These are phyloP conservation scores for Trichoderma brevicompactum DNA, from an alignment of 2,329 filamentous ascomycete genomes.

Conservation along the genomic window DNA sequence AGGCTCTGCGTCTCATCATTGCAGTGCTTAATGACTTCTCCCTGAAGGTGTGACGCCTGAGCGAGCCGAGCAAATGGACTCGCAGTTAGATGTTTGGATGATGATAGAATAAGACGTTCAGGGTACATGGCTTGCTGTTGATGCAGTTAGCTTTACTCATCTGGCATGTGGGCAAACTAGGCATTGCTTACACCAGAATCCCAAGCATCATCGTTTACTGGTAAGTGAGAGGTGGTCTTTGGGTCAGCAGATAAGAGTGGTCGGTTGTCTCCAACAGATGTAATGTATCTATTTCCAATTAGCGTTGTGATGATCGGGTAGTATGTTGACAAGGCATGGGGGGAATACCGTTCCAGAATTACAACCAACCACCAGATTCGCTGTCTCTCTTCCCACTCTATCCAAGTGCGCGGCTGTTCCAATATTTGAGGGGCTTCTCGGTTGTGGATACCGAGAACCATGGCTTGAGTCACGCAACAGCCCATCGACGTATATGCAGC, in stretches of 20 bases:
- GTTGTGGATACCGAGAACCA: conserved; percentile 28
- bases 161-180: not conserved
- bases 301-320: not conserved
- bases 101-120: conserved; percentile 30
- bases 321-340: not conserved
- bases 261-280: conserved; percentile 33
- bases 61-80: conserved; percentile 41
- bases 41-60: conserved; percentile 41
- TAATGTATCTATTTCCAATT: conserved; percentile 31
- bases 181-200: conserved; percentile 27
- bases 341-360: conserved; percentile 40
- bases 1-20: conserved; percentile 24
- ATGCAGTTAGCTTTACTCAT: not conserved
- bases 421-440: conserved; percentile 35
- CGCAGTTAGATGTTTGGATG: conserved; percentile 36
- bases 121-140: conserved; percentile 21
- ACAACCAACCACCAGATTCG: conserved; percentile 43
- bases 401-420: conserved; percentile 36
- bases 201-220: conserved; percentile 38
- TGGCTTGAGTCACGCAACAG: conserved; percentile 36
- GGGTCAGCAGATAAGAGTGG: conserved; percentile 37
- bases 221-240: conserved; percentile 37
- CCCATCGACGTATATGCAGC: conserved; percentile 40
- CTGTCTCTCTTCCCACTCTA: conserved; percentile 41
- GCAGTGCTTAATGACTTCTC: conserved; percentile 35